Conservation (phyloP, 1,139 yeast genomes). For the Taiozyma sp. region DNA sequence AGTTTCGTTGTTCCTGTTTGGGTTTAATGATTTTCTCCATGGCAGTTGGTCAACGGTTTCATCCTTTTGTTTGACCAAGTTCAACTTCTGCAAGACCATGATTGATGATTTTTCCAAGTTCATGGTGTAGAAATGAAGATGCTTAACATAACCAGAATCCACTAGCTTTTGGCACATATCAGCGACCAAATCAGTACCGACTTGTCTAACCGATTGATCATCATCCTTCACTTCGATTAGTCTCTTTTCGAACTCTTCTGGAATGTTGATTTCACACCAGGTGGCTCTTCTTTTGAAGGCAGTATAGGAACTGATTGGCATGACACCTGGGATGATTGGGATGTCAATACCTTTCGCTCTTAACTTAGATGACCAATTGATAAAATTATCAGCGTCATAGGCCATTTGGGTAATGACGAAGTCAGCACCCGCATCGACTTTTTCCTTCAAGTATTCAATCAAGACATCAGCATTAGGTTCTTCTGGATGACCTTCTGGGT, state of each 20-base stretch:
- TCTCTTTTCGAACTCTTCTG: slow-evolving; percentile 61
- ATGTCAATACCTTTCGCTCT: slow-evolving; percentile 71
- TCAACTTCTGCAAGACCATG: slow-evolving; percentile 77
- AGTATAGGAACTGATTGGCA: slow-evolving; percentile 95
- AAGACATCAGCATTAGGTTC: slow-evolving; percentile 56
- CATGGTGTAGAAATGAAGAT: slow-evolving; percentile 95
- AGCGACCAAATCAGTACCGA: slow-evolving; percentile 77
- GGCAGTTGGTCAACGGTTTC: slow-evolving; percentile 43
- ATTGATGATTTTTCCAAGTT: slow-evolving; percentile 86
- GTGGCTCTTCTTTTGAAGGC: slow-evolving; percentile 88
- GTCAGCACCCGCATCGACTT: slow-evolving; percentile 89
- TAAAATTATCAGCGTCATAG: slow-evolving; percentile 82
- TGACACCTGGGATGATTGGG: slow-evolving; percentile 95
- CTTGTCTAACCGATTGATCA: slow-evolving; percentile 80
- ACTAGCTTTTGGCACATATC: slow-evolving; percentile 76
- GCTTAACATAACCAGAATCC: slow-evolving; percentile 70
- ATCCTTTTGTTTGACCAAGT: slow-evolving; percentile 38
- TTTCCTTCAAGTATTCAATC: slow-evolving; percentile 69
- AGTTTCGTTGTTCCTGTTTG: slow-evolving; percentile 73
- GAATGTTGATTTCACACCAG: slow-evolving; percentile 86
- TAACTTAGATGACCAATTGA: slow-evolving; percentile 72
- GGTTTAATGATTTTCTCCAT: slow-evolving; percentile 87
- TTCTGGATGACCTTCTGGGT: slow-evolving; percentile 80
- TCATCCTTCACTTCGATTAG: slow-evolving; percentile 87
- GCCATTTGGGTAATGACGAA: slow-evolving; percentile 92